Base-by-base conservation (phyloP, 1,284 basidiomycete genomes). In the Cutaneotrichosporon cutaneum region DNA sequence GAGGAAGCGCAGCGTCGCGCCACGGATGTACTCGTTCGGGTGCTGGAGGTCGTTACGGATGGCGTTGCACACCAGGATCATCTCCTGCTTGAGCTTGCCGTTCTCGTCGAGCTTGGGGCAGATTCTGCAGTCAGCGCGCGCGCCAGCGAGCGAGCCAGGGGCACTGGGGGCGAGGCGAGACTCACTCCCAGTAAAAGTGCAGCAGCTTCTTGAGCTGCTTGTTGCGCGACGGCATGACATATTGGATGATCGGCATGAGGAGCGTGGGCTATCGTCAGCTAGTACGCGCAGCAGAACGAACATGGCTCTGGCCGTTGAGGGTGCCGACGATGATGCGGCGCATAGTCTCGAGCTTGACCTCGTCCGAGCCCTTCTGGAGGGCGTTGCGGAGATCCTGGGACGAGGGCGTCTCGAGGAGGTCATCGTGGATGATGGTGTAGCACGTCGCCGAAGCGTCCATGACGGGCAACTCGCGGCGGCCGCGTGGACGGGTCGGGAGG, bases 151-250 rank as follows among this genome's bases (percentile, higher is more conserved):
- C n/a, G n/a, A n/a, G n/a, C n/a, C n/a, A n/a, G n/a, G n/a, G n/a
- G n/a, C n/a, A n/a, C n/a, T n/a, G n/a, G n/a, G n/a, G n/a, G n/a
- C n/a, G n/a, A n/a, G n/a, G n/a, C n/a, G n/a, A n/a, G n/a, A n/a
- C n/a, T n/a, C n/a, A n/a, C 82, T 99, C 96, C 95, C 94, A 99
- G 81, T 99, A 99, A 80, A 98, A 98, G 81, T 98, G 94, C 44
- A 98, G 84, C 74, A 98, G 83, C 84, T 99, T 99, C 86, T 99
- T 99, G 77, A 99, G 87, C 71, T 91, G 89, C 83, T 99, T 99
- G 83, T 91, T 94, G 77, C 89, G 88, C 65, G 90, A 92, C 26
- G 96, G 96, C 83, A 99, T 84, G 59, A 94, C 89, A 82, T 89
- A 98, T 85, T 99, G 96, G 71, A 99, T 98, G 80, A 99, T 90